Conservation (phyloP, 139 green algal species). For the Chlorella sp. region DNA sequence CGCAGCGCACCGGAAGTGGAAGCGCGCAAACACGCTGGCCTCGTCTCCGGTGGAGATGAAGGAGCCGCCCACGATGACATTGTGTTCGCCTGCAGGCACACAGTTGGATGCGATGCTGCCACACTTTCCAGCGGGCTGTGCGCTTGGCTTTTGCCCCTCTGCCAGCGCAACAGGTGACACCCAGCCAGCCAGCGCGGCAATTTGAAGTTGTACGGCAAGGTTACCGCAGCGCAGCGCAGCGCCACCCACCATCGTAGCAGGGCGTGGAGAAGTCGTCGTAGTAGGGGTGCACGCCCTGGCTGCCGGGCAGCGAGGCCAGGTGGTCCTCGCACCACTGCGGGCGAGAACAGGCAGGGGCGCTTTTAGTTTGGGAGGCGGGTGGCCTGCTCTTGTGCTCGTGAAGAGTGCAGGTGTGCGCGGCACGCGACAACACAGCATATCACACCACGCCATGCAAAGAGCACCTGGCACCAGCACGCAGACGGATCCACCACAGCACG, state of each 20-base stretch:
- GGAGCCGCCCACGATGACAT: constrained; percentile 79
- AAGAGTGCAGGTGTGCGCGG: too few species aligned
- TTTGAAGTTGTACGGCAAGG: too few species aligned
- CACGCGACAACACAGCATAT: too few species aligned
- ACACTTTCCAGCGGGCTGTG: not conserved
- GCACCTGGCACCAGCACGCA: not conserved
- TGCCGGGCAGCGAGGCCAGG: constrained; percentile 65
- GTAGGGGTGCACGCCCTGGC: constrained; percentile 58
- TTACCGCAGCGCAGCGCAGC: not conserved
- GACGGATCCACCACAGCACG: not conserved
- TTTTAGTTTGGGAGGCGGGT: not conserved
- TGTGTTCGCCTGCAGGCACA: constrained; percentile 63
- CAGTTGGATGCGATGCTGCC: not conserved
- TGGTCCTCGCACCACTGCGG: constrained; percentile 71
- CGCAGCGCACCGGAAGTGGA: constrained; percentile 72
- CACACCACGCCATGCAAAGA: too few species aligned
- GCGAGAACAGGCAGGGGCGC: not conserved
- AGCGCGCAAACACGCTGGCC: constrained; percentile 72
- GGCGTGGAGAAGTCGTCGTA: constrained; percentile 84
- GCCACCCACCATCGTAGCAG: constrained; percentile 62
- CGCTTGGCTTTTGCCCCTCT: too few species aligned
- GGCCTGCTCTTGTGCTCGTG: too few species aligned
- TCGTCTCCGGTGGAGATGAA: constrained; percentile 82
- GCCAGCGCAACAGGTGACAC: not conserved
- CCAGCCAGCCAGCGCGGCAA: not conserved